phyloP scores from a whole-genome alignment of 2,329 filamentous ascomycete genomes.

The Colletotrichum liriopes region DNA sequence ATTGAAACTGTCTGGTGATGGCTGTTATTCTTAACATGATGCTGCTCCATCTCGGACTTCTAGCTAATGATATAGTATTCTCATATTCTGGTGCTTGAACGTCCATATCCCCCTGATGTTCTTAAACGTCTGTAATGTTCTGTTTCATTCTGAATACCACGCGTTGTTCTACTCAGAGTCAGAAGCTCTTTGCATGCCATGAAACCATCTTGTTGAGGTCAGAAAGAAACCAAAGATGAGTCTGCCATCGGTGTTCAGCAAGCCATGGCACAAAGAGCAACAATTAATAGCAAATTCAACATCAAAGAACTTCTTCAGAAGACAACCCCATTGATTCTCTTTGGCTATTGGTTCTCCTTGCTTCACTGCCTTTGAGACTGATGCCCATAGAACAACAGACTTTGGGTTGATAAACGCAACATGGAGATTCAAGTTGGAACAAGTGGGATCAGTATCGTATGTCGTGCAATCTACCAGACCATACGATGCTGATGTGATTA shows the following conservation, averaged over 20 bases:
- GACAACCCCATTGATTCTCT: neutral
- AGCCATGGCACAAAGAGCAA: neutral
- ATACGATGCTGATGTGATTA: neutral
- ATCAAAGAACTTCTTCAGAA: neutral
- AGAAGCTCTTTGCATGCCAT: neutral
- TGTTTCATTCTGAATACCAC: neutral
- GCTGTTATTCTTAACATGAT: neutral
- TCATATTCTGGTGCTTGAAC: neutral
- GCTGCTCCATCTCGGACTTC: neutral
- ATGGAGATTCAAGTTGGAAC: neutral
- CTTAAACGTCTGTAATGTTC: neutral
- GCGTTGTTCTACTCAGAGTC: neutral
- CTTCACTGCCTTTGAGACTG: neutral
- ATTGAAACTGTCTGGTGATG: neutral
- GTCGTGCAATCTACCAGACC: too few relatives aligned
- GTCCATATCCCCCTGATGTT: neutral
- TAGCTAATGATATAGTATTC: neutral
- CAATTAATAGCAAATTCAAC: neutral
- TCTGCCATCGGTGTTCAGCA: neutral
- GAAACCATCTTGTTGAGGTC: neutral
- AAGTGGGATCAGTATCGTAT: neutral
- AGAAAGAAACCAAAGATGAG: neutral
- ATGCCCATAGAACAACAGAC: neutral
- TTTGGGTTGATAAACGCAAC: neutral
- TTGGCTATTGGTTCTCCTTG: neutral